Evolutionary conservation across 257 asterid genomes (phyloP).

Genomic region (Catharanthus roseus): DNA sequence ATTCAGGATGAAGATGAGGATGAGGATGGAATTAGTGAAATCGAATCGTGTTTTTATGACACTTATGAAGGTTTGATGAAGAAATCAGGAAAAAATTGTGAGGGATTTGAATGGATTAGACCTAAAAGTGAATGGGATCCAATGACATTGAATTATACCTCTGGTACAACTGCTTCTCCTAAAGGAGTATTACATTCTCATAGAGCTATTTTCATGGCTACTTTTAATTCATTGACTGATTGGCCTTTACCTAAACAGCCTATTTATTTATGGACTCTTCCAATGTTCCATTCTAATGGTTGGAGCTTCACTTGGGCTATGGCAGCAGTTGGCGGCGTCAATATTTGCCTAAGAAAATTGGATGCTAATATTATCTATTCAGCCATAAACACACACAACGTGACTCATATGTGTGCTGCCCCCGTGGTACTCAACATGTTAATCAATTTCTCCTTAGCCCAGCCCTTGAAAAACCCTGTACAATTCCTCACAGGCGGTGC

Average conservation of each 20-base stretch:
- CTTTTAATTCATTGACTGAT: slow-evolving; percentile 46
- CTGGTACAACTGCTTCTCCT: slow-evolving; percentile 82
- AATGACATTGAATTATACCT: slow-evolving; percentile 69
- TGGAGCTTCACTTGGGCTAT: slow-evolving; percentile 95
- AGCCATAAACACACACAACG: slow-evolving; percentile 29
- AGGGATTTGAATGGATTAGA: slow-evolving; percentile 42
- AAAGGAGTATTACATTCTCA: slow-evolving; percentile 78
- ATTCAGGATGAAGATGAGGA: slow-evolving; percentile 25
- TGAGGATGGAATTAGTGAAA: neutral
- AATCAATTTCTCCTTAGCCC: slow-evolving; percentile 24
- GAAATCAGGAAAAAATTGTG: slow-evolving; percentile 22
- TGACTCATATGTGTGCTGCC: slow-evolving; percentile 88
- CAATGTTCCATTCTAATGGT: slow-evolving; percentile 87
- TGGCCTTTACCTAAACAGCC: slow-evolving; percentile 69
- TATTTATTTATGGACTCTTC: slow-evolving; percentile 72
- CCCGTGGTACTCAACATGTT: slow-evolving; percentile 71
- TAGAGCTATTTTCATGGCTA: slow-evolving; percentile 41
- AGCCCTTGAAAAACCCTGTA: slow-evolving; percentile 33
- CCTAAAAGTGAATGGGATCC: slow-evolving; percentile 60
- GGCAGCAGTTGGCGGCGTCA: slow-evolving; percentile 83
- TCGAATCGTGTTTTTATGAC: slow-evolving; percentile 1
- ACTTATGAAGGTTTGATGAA: slow-evolving; percentile 54
- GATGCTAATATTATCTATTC: slow-evolving; percentile 40
- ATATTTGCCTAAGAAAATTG: slow-evolving; percentile 57
- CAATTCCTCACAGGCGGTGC: slow-evolving; percentile 58